phyloP scores from a whole-genome alignment of 768 basidiomycete species.

The Coprinopsis marcescibilis region DNA sequence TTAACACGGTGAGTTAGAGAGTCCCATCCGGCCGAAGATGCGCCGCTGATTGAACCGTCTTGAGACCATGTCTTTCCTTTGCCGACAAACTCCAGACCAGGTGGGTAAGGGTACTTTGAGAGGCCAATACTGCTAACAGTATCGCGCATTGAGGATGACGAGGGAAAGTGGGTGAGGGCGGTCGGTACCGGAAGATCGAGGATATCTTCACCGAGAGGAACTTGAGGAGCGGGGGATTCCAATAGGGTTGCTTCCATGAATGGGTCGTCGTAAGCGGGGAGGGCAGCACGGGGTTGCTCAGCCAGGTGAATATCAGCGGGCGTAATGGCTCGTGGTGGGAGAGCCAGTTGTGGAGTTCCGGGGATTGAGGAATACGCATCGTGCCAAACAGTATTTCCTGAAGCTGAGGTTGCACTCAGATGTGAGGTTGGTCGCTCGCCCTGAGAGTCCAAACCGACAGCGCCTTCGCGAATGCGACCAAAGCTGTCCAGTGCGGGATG shows the following conservation, averaged over 20 bases:
- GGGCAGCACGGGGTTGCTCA: slow-evolving; percentile 19
- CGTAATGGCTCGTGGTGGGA: slow-evolving; percentile 43
- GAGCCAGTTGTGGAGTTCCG: slow-evolving; percentile 32
- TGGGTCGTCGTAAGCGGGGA: slow-evolving; percentile 21
- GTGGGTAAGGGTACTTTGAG: slow-evolving; percentile 27
- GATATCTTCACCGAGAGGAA: slow-evolving; percentile 19
- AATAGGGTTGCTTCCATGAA: slow-evolving; percentile 8
- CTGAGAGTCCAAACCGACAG: slow-evolving; percentile 31
- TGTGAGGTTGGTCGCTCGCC: slow-evolving; percentile 52
- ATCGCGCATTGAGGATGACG: slow-evolving; percentile 31
- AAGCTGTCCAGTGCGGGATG: slow-evolving; percentile 21
- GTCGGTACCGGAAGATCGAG: slow-evolving; percentile 44
- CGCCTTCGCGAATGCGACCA: slow-evolving; percentile 14
- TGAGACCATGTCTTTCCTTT: slow-evolving; percentile 29
- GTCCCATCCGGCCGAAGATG: slow-evolving; percentile 12
- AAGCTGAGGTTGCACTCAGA: slow-evolving; percentile 37
- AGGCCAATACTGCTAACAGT: slow-evolving; percentile 26
- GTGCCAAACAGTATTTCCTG: slow-evolving; percentile 55
- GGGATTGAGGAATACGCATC: slow-evolving; percentile 54
- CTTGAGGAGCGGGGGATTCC: background rate
- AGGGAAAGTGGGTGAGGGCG: slow-evolving; percentile 47
- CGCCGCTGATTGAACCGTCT: slow-evolving; percentile 12
- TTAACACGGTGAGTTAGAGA: slow-evolving; percentile 4
- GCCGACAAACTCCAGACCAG: slow-evolving; percentile 28
- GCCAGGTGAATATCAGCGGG: slow-evolving; percentile 25